A percentile compares a stretch with the other conserved stretches of the same genome.
phyloP scores from a whole-genome alignment of 768 basidiomycete species.

The Serendipita indica region DNA sequence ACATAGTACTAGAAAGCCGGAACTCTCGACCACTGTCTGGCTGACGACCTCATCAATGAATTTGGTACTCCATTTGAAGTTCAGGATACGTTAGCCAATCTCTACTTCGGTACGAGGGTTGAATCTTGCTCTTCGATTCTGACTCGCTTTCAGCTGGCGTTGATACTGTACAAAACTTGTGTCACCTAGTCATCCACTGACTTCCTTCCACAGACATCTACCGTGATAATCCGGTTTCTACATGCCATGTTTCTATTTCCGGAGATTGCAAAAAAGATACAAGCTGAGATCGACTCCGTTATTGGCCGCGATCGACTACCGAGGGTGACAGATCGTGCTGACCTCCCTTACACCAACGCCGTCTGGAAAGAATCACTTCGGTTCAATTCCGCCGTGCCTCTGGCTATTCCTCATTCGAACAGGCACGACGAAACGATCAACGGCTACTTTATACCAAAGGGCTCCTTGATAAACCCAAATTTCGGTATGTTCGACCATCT shows the following conservation, averaged over 20 bases:
- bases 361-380: conserved; percentile 3
- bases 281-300: background rate
- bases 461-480: conserved; percentile 20
- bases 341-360: background rate
- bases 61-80: background rate
- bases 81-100: background rate
- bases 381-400: background rate
- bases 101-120: background rate
- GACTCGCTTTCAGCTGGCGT: background rate
- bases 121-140: background rate
- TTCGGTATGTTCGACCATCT: conserved; percentile 13
- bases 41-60: background rate
- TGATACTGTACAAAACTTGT: background rate
- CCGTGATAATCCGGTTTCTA: background rate
- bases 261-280: background rate
- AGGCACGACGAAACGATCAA: conserved; percentile 1
- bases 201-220: background rate
- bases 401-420: conserved; percentile 1
- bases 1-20: background rate
- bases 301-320: background rate
- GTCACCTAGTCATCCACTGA: background rate
- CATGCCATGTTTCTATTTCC: background rate
- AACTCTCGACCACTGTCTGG: background rate
- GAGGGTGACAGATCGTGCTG: background rate
- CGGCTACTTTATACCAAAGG: conserved; percentile 13